A percentile compares a stretch with the other conserved stretches of the same genome.
Conservation (phyloP, 2,329 filamentous ascomycete genomes). For the Stromatinia cepivora region DNA sequence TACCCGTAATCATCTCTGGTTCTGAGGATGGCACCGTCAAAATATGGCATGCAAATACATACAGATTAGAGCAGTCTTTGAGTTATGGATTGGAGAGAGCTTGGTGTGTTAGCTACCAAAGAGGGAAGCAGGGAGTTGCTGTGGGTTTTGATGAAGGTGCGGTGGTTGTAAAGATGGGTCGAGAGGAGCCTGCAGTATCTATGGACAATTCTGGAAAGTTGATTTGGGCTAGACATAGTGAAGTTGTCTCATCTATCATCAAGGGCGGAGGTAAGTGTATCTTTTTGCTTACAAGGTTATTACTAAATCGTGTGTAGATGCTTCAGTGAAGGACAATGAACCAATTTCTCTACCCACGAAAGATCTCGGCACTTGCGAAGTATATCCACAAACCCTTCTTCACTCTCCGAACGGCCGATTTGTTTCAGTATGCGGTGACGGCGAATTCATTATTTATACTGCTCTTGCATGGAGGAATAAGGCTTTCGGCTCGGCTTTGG, state of each 20-base stretch:
- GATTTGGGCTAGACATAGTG: constrained; percentile 93
- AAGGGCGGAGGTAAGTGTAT: constrained; percentile 68
- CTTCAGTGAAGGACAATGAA: constrained; percentile 81
- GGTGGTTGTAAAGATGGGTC: constrained; percentile 95
- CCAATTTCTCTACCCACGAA: constrained; percentile 86
- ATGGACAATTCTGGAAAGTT: constrained; percentile 97
- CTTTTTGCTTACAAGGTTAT: not conserved
- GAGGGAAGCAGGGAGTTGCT: constrained; percentile 89
- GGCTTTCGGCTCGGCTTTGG: constrained; percentile 89
- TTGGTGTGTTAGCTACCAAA: constrained; percentile 96
- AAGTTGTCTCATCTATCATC: constrained; percentile 92
- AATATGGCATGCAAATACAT: constrained; percentile 98
- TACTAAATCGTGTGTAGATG: constrained; percentile 55
- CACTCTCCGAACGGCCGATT: constrained; percentile 96
- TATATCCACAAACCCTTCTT: constrained; percentile 90
- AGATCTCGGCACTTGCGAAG: constrained; percentile 92
- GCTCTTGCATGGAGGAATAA: constrained; percentile 96
- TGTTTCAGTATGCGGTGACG: constrained; percentile 87
- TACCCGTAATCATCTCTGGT: constrained; percentile 95
- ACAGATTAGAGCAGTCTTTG: constrained; percentile 90
- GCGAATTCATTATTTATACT: constrained; percentile 98
- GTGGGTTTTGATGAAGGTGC: constrained; percentile 98
- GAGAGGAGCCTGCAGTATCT: constrained; percentile 94
- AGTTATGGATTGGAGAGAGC: constrained; percentile 95
- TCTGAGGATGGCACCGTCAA: constrained; percentile 97